Conservation (phyloP, 345 rosid genomes). For the Camelina hispida region DNA sequence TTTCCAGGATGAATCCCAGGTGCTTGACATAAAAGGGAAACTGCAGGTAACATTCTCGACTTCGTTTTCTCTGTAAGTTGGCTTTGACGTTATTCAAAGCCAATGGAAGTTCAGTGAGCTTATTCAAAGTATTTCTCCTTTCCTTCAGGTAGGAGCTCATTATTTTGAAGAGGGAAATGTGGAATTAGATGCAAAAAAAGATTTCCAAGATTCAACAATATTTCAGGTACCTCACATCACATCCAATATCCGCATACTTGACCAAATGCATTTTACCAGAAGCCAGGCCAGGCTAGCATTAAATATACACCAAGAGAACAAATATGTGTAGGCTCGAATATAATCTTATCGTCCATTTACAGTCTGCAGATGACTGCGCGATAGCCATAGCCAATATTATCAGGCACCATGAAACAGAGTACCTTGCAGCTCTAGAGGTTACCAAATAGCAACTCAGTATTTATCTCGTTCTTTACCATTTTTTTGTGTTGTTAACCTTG, state of each 20-base stretch:
- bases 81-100: neutral
- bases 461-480: neutral
- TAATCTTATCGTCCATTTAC: conserved; percentile 38
- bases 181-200: conserved; percentile 89
- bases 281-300: neutral
- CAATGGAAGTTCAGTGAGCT: conserved; percentile 14
- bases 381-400: conserved; percentile 65
- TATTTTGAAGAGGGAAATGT: conserved; percentile 99
- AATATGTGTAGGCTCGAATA: neutral
- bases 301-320: neutral
- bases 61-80: conserved; percentile 18
- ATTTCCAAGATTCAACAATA: conserved; percentile 77
- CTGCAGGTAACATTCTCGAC: conserved; percentile 65
- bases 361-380: conserved; percentile 92
- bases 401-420: conserved; percentile 91
- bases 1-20: conserved; percentile 77
- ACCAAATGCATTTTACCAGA: conserved; percentile 5
- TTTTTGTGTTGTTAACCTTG: conserved; percentile 10
- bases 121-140: conserved; percentile 3
- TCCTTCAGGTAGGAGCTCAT: conserved; percentile 87
- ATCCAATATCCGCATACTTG: neutral
- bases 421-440: conserved; percentile 91
- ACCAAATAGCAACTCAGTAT: conserved; percentile 15
- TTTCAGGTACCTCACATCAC: conserved; percentile 65
- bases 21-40: conserved; percentile 76